Base-by-base conservation (phyloP, 768 basidiomycete species). In the Crepidotus variabilis region DNA sequence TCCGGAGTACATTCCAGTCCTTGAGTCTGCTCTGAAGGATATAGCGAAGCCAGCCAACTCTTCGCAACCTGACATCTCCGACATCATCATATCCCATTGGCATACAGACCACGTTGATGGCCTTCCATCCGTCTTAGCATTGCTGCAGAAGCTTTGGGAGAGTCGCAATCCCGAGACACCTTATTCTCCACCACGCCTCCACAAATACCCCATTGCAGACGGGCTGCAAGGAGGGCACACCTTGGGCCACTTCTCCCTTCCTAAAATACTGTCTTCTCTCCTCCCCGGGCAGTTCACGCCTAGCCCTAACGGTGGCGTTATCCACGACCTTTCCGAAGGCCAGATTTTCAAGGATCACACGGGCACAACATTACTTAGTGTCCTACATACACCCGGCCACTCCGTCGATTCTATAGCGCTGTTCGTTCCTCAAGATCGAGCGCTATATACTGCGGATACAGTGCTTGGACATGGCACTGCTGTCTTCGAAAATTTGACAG, bases 51-150 rank as follows among this genome's bases (percentile, higher is more conserved):
- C 72, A 9, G 57, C 65, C 36, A 69, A 80, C 51, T 66, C 74
- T 6, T 54, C 63, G 21, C 72, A 76, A 47, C 83, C 84, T 7
- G 80, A 86, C 50, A 72, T 98, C 50, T 92, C 91, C 10, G 94
- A 98, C 66, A 91, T 98, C 70, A 76, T 98, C 64, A 76, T 98
- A 54, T 92, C 94, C 0, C 96, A 98, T 69, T 87, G 87, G 79
- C 96, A 98, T 67, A 73, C 75, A 28, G 96, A 98, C 71, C 96
- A 98, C 61, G 77, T 87, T 60, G 81, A 82, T 6, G 96, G 94
- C 4, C 74, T 97, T 1, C 81, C 81, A 0, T 72, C 80, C 24
- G 87, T 97, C 0, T 78, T 98, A 0, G 60, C 65, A 5, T 81
- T 92, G 43, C 78, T 97, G 1, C 74, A 78, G 10, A 67, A 74